Conservation (phyloP, 805 yeast genomes). For the Spathaspora sp. region DNA sequence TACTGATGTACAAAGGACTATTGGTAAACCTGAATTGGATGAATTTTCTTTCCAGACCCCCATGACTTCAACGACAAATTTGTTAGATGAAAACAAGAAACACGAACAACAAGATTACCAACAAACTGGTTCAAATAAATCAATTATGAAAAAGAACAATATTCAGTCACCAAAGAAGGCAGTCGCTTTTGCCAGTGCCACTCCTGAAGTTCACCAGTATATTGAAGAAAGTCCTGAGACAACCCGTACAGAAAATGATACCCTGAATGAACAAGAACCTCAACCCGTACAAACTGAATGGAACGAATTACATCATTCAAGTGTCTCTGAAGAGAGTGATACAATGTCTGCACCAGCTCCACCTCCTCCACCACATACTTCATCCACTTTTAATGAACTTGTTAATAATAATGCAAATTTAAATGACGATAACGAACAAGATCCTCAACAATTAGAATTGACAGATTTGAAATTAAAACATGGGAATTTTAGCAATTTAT, state of each 20-base stretch:
- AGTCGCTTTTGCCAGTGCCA: slow-evolving; percentile 29
- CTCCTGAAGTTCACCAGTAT: slow-evolving; percentile 33
- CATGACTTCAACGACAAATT: slow-evolving; percentile 15
- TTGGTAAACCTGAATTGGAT: slow-evolving; percentile 14
- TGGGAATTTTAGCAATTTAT: slow-evolving; percentile 24
- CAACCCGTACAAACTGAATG: slow-evolving; percentile 16
- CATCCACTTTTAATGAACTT: slow-evolving; percentile 7
- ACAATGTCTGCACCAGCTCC: slow-evolving; percentile 17
- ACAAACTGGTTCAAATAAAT: slow-evolving; percentile 31
- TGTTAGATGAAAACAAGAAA: neutral
- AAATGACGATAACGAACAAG: slow-evolving; percentile 12
- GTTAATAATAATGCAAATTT: neutral
- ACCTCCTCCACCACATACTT: slow-evolving; percentile 26
- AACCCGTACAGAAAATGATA: neutral
- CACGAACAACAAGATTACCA: neutral
- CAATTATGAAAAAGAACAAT: slow-evolving; percentile 32
- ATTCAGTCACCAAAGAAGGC: slow-evolving; percentile 32
- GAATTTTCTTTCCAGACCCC: slow-evolving; percentile 26
- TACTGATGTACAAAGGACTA: slow-evolving; percentile 10
- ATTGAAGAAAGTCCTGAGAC: neutral
- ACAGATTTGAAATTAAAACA: slow-evolving; percentile 19
- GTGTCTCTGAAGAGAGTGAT: slow-evolving; percentile 11
- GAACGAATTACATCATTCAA: slow-evolving; percentile 11
- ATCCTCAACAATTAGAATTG: slow-evolving; percentile 6
- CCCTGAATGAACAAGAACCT: slow-evolving; percentile 1